Evolutionary conservation across 495 filamentous ascomycete species (phyloP).

Genomic region (Lentithecium fluviatile): DNA sequence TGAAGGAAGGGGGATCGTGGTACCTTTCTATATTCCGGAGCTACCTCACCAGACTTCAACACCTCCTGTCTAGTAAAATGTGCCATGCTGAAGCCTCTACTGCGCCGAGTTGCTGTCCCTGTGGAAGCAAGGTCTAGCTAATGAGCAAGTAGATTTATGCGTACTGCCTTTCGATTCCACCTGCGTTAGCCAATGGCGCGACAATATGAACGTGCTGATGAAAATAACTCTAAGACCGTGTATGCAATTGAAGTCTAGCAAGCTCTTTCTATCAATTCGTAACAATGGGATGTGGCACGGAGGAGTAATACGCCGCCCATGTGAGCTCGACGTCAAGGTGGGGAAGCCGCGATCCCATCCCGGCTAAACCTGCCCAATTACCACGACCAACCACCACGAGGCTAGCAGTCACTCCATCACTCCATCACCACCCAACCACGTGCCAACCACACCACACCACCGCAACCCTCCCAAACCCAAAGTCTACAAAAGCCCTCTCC

Average conservation of each 20-base stretch:
- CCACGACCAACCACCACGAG: neutral
- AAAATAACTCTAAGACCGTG: too few species aligned
- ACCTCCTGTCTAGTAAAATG: conserved; percentile 24
- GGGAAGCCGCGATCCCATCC: too few species aligned
- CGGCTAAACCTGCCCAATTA: neutral
- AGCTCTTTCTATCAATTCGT: too few species aligned
- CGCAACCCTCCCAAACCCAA: neutral
- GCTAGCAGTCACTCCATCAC: neutral
- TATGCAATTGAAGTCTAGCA: too few species aligned
- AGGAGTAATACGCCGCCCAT: too few species aligned
- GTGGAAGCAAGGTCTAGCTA: neutral
- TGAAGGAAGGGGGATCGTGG: neutral
- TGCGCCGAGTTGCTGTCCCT: too few species aligned
- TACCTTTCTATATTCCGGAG: conserved; percentile 21
- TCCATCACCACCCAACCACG: neutral
- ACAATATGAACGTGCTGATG: too few species aligned
- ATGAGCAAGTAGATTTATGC: neutral
- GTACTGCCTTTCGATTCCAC: too few species aligned
- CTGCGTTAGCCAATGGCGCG: too few species aligned
- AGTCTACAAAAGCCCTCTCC: too few species aligned
- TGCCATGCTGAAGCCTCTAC: neutral
- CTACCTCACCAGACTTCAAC: conserved; percentile 8
- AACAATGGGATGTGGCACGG: too few species aligned
- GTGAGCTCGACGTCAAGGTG: too few species aligned
- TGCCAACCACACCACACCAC: neutral